Conservation (phyloP, 805 yeast species). For the Suhomyces sp. region DNA sequence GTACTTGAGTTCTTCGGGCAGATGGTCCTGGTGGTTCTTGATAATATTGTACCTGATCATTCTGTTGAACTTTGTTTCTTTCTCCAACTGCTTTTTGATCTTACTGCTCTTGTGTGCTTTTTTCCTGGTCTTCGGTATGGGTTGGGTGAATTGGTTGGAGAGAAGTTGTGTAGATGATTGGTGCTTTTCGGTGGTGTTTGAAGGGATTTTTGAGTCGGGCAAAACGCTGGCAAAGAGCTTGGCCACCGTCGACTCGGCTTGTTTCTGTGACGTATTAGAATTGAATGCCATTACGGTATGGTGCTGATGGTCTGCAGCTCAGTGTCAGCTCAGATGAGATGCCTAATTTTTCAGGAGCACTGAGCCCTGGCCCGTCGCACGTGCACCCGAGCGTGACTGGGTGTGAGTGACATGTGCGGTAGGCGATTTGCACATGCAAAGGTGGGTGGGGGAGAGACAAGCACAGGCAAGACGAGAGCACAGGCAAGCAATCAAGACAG, state of each 20-base stretch:
- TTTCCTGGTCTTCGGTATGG: conserved; percentile 4
- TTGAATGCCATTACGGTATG: conserved; percentile 16
- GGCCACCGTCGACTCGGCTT: conserved; percentile 23
- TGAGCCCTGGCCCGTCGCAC: too few species aligned
- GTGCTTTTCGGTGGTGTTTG: not conserved
- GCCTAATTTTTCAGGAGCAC: not conserved
- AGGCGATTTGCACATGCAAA: not conserved
- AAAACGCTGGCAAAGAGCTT: conserved; percentile 23
- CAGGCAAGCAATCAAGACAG: not conserved
- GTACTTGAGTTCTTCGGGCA: conserved; percentile 36
- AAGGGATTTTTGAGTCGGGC: conserved; percentile 11
- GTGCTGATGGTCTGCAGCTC: too few species aligned
- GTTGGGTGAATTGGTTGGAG: conserved; percentile 8
- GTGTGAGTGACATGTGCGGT: not conserved
- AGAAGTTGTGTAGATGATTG: conserved; percentile 12
- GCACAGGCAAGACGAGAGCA: not conserved
- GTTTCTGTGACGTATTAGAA: conserved; percentile 17
- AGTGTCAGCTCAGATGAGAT: not conserved
- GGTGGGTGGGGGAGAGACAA: not conserved
- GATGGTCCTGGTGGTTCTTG: conserved; percentile 27
- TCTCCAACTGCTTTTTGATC: conserved; percentile 26
- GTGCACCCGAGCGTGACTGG: not conserved
- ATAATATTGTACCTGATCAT: conserved; percentile 39
- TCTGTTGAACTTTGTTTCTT: conserved; percentile 32
- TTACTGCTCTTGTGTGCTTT: conserved; percentile 9